Conservation (phyloP, 2,329 filamentous ascomycete species). For the Fusarium penzigii region DNA sequence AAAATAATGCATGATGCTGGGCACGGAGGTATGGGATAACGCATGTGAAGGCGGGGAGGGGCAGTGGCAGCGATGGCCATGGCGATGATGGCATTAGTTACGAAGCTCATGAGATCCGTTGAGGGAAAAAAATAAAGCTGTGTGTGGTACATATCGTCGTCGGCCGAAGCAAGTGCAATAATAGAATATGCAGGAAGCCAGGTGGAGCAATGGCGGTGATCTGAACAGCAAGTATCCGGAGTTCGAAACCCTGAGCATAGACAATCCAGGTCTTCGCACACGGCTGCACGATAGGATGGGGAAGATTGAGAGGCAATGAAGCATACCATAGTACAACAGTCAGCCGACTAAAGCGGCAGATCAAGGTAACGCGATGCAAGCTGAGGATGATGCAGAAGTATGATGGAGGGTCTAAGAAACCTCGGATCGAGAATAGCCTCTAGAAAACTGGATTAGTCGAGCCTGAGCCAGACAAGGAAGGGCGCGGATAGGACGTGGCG, state of each 20-base stretch:
- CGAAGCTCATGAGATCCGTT: background rate
- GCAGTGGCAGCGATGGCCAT: constrained; percentile 14
- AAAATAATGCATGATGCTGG: constrained; percentile 23
- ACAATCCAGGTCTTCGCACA: constrained; percentile 2
- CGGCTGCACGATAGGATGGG: constrained; percentile 1
- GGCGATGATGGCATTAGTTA: constrained; percentile 7
- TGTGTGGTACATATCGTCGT: background rate
- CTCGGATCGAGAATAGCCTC: background rate
- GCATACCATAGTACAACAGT: constrained; percentile 26
- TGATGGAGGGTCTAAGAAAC: background rate
- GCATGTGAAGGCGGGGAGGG: constrained; percentile 9
- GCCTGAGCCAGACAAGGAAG: background rate
- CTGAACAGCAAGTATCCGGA: background rate
- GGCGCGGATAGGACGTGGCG: constrained; percentile 3
- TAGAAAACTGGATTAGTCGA: background rate
- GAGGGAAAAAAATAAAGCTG: background rate
- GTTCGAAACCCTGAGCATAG: background rate
- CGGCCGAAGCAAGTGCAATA: background rate
- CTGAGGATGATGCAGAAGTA: background rate
- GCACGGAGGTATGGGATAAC: constrained; percentile 11
- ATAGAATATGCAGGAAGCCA: constrained; percentile 20
- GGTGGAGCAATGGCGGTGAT: background rate
- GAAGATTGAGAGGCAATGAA: constrained; percentile 2
- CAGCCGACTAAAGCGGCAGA: constrained; percentile 15
- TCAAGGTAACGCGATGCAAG: constrained; percentile 4